Base-by-base conservation (phyloP, 345 rosid species). In the Raphanus sativus region DNA sequence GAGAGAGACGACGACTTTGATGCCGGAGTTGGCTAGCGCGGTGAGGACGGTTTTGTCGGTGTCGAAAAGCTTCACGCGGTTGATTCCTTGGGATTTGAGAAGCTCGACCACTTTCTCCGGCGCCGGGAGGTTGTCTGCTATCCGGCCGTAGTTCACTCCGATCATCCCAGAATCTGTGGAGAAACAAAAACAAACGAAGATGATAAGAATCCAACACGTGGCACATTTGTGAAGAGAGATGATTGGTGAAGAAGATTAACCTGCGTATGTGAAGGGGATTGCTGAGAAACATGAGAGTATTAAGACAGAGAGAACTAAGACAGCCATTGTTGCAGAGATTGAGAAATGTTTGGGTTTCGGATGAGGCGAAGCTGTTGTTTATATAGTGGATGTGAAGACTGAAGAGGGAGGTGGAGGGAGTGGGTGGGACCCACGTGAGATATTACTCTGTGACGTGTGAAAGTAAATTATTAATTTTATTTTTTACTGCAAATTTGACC, bases 81-180 rank as follows among this genome's bases (percentile, higher is more conserved):
- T 55, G 62, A 96, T 15, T 4, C 94, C 92, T 50, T 85, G 86
- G 1, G 91, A 68, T 73, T 90, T 88, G 0, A 93, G 80, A 12
- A 96, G 93, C 75, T 83, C 72, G 29, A 88, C 98, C 0, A 95
- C 98, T 17, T 91, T 84, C 8, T 70, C 79, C 42, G 99, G 91
- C 4, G 89, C 0, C 3, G 98, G 97, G 2, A 91, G 83, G 73
- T 95, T 60, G 81, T 93, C 65, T 0, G 98, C 98, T 0, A 95
- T 71, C 3, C 99, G 78, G 28, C 98, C 99, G 32, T 93, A 95
- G 78, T 95, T 95, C 13, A 95, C 81, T n/a, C 98, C 99, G 36
- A 95, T 17, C 28, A 72, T 59, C 4, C 90, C 95, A 30, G 77
- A 77, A 61, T 85, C 93, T 86, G 83, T 30, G 1, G 58, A 62